Conservation (phyloP, 139 green algal genomes). For the Yamagishiella unicocca region DNA sequence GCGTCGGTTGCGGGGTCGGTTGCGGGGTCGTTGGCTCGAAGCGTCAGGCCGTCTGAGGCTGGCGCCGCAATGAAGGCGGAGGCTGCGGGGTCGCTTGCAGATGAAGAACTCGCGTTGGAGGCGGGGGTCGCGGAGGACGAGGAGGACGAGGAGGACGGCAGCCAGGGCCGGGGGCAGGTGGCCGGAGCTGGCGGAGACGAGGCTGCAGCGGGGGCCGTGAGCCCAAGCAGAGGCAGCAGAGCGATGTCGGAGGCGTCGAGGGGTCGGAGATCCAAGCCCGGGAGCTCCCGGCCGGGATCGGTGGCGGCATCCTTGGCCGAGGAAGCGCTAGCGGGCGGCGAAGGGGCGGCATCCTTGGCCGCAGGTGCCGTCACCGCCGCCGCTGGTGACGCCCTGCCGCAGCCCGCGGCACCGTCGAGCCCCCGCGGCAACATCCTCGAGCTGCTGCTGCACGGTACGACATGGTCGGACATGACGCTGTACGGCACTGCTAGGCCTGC, state of each 20-base stretch:
- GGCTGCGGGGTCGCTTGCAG: neutral
- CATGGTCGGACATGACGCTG: neutral
- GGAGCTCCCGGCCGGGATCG: too few species aligned
- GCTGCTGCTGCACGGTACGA: slow-evolving; percentile 38
- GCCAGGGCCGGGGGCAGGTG: neutral
- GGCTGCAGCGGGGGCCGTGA: too few species aligned
- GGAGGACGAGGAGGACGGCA: neutral
- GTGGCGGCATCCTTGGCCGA: neutral
- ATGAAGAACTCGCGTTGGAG: neutral
- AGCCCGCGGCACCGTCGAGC: neutral
- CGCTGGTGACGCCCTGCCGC: neutral
- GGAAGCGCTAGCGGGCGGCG: neutral
- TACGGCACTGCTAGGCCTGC: too few species aligned
- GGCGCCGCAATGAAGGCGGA: neutral
- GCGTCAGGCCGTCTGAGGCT: neutral
- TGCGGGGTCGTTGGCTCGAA: neutral
- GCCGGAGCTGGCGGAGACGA: too few species aligned
- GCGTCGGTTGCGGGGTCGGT: neutral
- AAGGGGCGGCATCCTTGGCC: neutral
- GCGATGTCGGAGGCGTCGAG: too few species aligned
- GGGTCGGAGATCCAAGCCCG: too few species aligned
- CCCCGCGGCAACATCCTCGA: slow-evolving; percentile 14
- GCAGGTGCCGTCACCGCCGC: neutral
- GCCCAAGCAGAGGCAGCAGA: too few species aligned
- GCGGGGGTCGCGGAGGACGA: neutral